A percentile compares a stretch with the other conserved stretches of the same genome.
These are phyloP conservation scores for Tephrocybe sp. DNA, from an alignment of 768 basidiomycete species.

Conservation along the genomic window DNA sequence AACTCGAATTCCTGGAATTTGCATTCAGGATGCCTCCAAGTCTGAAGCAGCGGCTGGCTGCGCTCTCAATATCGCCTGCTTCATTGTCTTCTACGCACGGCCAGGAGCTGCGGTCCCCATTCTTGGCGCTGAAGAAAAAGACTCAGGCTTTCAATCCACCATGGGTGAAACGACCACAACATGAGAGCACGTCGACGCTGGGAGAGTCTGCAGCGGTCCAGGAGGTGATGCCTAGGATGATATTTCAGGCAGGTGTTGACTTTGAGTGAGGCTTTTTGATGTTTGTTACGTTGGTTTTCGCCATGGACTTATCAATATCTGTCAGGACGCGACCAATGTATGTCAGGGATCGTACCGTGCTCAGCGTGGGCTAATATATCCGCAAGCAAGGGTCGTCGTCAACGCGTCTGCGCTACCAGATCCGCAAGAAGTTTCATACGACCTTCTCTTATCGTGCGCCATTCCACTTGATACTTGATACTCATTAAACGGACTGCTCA, in stretches of 20 bases:
- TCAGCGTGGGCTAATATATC: conserved; percentile 13
- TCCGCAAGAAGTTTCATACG: conserved; percentile 74
- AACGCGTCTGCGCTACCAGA: conserved; percentile 84
- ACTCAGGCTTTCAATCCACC: conserved; percentile 46
- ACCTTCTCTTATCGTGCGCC: conserved; percentile 69
- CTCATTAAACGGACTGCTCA: neutral
- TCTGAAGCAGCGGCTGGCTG: conserved; percentile 68
- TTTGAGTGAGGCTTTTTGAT: conserved; percentile 62
- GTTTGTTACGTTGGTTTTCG: no score
- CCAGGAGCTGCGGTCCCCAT: conserved; percentile 22
- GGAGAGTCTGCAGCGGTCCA: conserved; percentile 62
- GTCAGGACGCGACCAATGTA: conserved; percentile 84
- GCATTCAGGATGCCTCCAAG: conserved; percentile 31
- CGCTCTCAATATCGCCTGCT: conserved; percentile 55
- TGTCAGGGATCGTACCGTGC: conserved; percentile 26
- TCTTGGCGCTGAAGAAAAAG: conserved; percentile 28
- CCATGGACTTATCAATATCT: neutral
- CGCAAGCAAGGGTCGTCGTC: conserved; percentile 66
- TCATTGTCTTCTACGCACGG: conserved; percentile 40
- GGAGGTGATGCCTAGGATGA: conserved; percentile 67
- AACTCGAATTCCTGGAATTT: conserved; percentile 7
- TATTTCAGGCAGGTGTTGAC: conserved; percentile 89
- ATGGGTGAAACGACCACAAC: conserved; percentile 44
- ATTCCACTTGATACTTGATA: conserved; percentile 2
- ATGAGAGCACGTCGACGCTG: conserved; percentile 30